Conservation (phyloP, 2,329 filamentous ascomycete genomes). For the Verticillium dahliae region DNA sequence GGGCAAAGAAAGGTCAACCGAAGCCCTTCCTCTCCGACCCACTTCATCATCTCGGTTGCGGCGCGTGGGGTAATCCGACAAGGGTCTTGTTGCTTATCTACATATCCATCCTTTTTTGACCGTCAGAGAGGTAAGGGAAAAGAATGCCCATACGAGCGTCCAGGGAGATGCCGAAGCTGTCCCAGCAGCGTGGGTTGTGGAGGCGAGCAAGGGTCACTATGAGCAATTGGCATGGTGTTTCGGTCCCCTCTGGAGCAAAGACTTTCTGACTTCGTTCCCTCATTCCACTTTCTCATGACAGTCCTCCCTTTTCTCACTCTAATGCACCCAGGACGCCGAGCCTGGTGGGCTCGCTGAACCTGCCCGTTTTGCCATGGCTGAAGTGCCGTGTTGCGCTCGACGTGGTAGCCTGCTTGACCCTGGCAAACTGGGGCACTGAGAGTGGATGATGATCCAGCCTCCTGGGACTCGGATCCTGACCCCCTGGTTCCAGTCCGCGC, state of each 20-base stretch:
- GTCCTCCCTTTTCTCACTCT: no score
- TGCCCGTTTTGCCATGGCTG: not conserved
- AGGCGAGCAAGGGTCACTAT: no score
- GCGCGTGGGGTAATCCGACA: not conserved
- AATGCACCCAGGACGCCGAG: no score
- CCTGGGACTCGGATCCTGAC: not conserved
- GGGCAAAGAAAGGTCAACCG: not conserved
- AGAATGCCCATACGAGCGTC: not conserved
- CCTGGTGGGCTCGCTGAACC: no score
- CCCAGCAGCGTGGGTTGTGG: no score
- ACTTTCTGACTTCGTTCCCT: no score
- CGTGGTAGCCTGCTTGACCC: not conserved
- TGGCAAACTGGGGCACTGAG: not conserved
- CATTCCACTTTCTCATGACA: no score
- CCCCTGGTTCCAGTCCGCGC: not conserved
- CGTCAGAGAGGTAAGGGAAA: not conserved
- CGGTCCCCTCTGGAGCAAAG: no score
- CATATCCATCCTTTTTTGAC: not conserved
- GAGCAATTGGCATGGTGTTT: not conserved
- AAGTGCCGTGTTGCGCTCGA: not conserved
- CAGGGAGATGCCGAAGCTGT: no score
- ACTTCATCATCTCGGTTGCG: not conserved
- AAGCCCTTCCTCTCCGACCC: not conserved
- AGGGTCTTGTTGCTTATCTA: not conserved
- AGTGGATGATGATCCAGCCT: not conserved